Percentiles rank a stretch among this genome's conserved stretches.
Evolutionary conservation across 192 early-diverging fungal genomes (phyloP).

Genomic region (Physocladia obscura): DNA sequence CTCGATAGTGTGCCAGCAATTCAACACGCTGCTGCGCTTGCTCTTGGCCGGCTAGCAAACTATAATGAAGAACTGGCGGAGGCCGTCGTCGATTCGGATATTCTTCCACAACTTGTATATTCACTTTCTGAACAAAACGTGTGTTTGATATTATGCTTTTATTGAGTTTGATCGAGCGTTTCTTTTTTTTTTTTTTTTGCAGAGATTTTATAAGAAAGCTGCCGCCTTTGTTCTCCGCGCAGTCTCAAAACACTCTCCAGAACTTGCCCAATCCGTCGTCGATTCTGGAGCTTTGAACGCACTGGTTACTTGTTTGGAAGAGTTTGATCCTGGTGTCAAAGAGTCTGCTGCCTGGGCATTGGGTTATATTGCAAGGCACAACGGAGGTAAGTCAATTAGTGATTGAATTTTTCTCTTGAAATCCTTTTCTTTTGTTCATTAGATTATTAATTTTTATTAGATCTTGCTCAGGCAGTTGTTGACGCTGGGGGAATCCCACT

Average conservation of each 20-base stretch:
- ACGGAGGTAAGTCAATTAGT: constrained; percentile 35
- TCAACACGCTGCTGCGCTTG: constrained; percentile 61
- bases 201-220: constrained; percentile 65
- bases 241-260: constrained; percentile 57
- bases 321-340: constrained; percentile 64
- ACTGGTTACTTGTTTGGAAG: constrained; percentile 56
- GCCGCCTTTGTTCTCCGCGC: constrained; percentile 58
- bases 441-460: constrained; percentile 25
- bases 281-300: constrained; percentile 55
- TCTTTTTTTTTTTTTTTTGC: constrained; percentile 8
- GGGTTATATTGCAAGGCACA: constrained; percentile 62
- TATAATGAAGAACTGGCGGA: constrained; percentile 59
- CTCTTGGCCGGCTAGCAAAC: constrained; percentile 57
- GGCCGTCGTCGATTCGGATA: constrained; percentile 55
- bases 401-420: background rate
- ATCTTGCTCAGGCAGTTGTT: constrained; percentile 57
- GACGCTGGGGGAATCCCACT: constrained; percentile 58
- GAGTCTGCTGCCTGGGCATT: constrained; percentile 61
- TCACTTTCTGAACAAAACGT: constrained; percentile 56
- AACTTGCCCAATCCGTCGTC: constrained; percentile 53
- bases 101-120: constrained; percentile 56
- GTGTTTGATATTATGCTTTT: background rate
- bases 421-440: background rate
- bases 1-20: constrained; percentile 57
- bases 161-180: background rate